These are phyloP conservation scores for Boechera retrofracta DNA, from an alignment of 345 rosid genomes.

Conservation along the genomic window DNA sequence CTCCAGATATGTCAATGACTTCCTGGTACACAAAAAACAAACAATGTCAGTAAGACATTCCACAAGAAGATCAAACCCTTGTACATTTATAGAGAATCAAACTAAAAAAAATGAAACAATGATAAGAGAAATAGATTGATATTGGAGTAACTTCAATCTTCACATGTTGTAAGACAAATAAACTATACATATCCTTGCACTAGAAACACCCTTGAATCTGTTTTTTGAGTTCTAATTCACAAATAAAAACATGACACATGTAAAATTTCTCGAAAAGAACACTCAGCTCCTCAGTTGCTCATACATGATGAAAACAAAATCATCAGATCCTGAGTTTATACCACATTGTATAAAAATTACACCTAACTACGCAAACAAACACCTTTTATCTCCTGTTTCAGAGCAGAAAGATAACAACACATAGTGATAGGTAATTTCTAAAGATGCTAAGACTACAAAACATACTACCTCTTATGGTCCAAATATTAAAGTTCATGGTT, in stretches of 20 bases:
- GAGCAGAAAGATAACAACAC: not conserved
- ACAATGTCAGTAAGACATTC: not conserved
- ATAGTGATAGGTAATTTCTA: not conserved
- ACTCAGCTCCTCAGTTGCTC: not conserved
- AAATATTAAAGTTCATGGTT: not conserved
- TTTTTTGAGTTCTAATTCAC: not conserved
- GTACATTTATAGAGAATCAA: not conserved
- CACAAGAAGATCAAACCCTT: not conserved
- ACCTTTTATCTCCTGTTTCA: not conserved
- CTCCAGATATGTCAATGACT: constrained; percentile 94
- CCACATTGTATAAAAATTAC: not conserved
- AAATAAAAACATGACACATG: not conserved
- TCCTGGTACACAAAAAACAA: constrained; percentile 56
- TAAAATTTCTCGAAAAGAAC: not conserved
- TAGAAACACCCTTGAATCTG: not conserved
- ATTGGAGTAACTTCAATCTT: not conserved
- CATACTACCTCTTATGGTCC: not conserved
- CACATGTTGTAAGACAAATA: not conserved
- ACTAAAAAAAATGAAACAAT: not conserved
- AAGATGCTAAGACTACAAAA: not conserved
- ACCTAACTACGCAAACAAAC: constrained; percentile 19
- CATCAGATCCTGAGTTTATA: not conserved
- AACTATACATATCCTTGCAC: not conserved
- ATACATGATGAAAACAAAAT: not conserved
- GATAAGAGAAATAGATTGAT: not conserved